Evolutionary conservation across 768 basidiomycete genomes (phyloP), one percentile per base, ranked within the genome.

Genomic region (Pleurotus ostreatus): DNA sequence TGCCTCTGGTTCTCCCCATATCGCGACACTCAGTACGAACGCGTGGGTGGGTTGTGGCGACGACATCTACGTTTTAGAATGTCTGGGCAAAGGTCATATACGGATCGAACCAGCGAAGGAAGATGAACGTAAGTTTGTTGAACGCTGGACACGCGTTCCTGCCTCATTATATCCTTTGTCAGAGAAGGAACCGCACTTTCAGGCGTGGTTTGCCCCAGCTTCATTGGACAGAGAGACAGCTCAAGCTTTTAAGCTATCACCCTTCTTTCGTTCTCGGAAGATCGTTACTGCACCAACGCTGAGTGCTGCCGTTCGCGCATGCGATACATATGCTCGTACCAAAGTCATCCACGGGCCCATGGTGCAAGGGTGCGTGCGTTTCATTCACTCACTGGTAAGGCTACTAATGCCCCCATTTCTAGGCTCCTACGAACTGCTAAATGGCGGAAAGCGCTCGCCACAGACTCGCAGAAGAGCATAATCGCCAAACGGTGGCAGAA

Each of bases 1-100:
- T 37, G 74, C 73, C 18, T 79, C 79, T 2, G 82, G 81, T 11
- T 74, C 74, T 23, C 80, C 85, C 11, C 80, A 86, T 61, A 73
- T 89, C 15, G 59, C 69, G 16, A 68, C 67, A 20, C 57, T 88
- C 40, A 92, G 84, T 60, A 69, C 63, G 16, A 76, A 81, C 60
- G 82, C 88, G 4, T 94, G 94, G 94, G 86, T 96, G 6, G 82
- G 83, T 2, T 92, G 89, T 62, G 90, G 92, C 5, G 73, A 76
- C 3, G 78, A 84, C 37, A 68, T 82, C 13, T 89, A 87, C 67
- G 80, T 95, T 6, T 74, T 95, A 2, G 88, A 92, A 64, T 85
- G 86, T 59, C 68, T 90, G n/a, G 82, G 81, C 11, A 80, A 78
- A 59, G 91, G 92, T 1, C 77, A 79, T 62, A 72, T 94, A 49